phyloP scores from a whole-genome alignment of 768 basidiomycete genomes.

The Mycena vulgaris region DNA sequence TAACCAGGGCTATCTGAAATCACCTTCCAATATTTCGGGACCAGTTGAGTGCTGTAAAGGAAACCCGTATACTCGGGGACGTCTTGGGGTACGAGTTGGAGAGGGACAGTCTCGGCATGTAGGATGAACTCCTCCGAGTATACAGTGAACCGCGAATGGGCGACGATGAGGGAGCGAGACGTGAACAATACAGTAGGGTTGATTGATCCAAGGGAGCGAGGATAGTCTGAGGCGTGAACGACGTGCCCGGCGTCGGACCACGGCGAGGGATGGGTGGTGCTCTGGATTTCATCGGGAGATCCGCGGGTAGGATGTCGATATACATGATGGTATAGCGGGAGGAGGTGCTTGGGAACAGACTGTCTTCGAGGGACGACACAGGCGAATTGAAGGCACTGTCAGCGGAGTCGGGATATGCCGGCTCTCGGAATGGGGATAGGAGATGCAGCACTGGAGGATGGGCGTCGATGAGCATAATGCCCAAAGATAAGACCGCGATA shows the following conservation, averaged over 20 bases:
- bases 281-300: slow-evolving; percentile 18
- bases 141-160: too few species aligned
- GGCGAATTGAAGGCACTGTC: too few species aligned
- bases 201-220: slow-evolving; percentile 71
- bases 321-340: slow-evolving; percentile 57
- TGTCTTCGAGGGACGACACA: slow-evolving; percentile 31
- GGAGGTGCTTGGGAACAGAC: slow-evolving; percentile 25
- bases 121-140: too few species aligned
- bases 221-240: slow-evolving; percentile 56
- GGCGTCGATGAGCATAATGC: slow-evolving; percentile 20
- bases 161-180: slow-evolving; percentile 61
- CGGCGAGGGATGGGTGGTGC: slow-evolving; percentile 23
- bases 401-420: too few species aligned
- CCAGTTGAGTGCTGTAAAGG: too few species aligned
- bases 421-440: too few species aligned
- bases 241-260: slow-evolving; percentile 42
- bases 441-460: too few species aligned
- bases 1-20: too few species aligned
- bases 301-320: slow-evolving; percentile 62
- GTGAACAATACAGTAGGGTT: slow-evolving; percentile 79
- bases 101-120: too few species aligned
- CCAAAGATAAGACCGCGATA: not conserved
- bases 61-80: too few species aligned
- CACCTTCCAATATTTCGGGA: too few species aligned
- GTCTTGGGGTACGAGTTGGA: too few species aligned